A percentile compares a stretch with the other conserved stretches of the same genome.
phyloP scores from a whole-genome alignment of 495 filamentous ascomycete genomes.

The Daldinia concentrica region DNA sequence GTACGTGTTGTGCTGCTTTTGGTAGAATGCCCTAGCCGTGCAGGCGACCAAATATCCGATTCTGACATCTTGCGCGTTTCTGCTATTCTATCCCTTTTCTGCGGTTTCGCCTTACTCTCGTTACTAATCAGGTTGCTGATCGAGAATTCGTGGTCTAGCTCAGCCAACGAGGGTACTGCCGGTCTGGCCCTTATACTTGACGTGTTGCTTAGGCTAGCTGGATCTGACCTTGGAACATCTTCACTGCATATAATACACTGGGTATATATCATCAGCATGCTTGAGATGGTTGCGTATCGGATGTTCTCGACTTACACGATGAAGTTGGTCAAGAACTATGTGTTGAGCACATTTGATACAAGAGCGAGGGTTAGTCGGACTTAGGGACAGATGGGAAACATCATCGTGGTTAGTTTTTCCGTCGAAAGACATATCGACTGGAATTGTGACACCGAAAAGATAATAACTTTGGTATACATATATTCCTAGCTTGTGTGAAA shows the following conservation, averaged over 20 bases:
- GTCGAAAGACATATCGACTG: neutral
- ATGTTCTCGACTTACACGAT: neutral
- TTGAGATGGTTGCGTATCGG: too few relatives aligned
- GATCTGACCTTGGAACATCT: neutral
- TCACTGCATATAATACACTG: neutral
- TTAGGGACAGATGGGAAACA: neutral
- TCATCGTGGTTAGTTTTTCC: neutral
- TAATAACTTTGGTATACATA: neutral
- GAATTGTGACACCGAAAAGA: neutral
- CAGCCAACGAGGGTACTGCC: neutral
- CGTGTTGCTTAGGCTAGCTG: neutral
- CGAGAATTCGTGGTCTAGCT: neutral
- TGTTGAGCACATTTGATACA: neutral
- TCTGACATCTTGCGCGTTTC: neutral
- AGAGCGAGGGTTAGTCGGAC: neutral
- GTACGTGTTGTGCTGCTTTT: neutral
- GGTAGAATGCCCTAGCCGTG: neutral
- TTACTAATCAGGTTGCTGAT: neutral
- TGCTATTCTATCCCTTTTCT: neutral
- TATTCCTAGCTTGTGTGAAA: too few relatives aligned
- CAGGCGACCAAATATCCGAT: neutral
- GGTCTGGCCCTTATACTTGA: neutral
- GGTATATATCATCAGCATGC: neutral
- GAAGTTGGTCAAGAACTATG: neutral
- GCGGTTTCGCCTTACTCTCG: neutral